phyloP scores from a whole-genome alignment of 352 stramenopile species.

The Pythium oligandrum region DNA sequence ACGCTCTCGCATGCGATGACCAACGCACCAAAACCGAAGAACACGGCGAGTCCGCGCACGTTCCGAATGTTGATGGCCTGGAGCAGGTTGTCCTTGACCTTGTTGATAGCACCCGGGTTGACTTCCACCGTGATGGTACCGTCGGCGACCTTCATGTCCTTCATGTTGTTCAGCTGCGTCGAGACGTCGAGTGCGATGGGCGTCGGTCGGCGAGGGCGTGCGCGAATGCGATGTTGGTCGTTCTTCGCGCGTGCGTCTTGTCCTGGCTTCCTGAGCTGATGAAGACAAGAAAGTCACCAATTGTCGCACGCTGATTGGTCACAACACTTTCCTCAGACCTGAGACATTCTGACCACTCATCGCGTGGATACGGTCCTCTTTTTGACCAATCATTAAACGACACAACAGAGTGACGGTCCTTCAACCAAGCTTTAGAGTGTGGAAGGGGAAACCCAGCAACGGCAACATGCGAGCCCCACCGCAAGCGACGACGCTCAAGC shows the following conservation, averaged over 20 bases:
- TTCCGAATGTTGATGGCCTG: constrained; percentile 71
- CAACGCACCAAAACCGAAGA: constrained; percentile 69
- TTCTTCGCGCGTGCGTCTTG: constrained; percentile 6
- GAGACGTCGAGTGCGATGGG: no score
- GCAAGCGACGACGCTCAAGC: background rate
- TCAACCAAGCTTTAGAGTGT: constrained; percentile 4
- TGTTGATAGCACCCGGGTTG: constrained; percentile 52
- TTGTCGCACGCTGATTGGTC: constrained; percentile 11
- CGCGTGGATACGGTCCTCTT: background rate
- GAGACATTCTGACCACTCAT: no score
- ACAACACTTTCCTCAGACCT: background rate
- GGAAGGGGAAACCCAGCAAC: background rate
- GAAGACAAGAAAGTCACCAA: constrained; percentile 14
- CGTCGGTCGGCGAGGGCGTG: constrained; percentile 1
- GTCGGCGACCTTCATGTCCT: constrained; percentile 54
- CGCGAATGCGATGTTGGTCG: background rate
- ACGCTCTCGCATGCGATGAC: no score
- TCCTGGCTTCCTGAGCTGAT: background rate
- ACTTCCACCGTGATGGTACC: constrained; percentile 70
- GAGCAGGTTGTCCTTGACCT: constrained; percentile 59
- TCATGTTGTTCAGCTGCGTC: no score
- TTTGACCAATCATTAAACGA: background rate
- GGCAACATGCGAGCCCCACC: background rate
- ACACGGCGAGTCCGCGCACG: constrained; percentile 71
- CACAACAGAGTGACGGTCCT: constrained; percentile 12